Percentiles rank a stretch among this genome's conserved stretches.
These are phyloP conservation scores for Lantana camara DNA, from an alignment of 257 asterid species.

Conservation along the genomic window DNA sequence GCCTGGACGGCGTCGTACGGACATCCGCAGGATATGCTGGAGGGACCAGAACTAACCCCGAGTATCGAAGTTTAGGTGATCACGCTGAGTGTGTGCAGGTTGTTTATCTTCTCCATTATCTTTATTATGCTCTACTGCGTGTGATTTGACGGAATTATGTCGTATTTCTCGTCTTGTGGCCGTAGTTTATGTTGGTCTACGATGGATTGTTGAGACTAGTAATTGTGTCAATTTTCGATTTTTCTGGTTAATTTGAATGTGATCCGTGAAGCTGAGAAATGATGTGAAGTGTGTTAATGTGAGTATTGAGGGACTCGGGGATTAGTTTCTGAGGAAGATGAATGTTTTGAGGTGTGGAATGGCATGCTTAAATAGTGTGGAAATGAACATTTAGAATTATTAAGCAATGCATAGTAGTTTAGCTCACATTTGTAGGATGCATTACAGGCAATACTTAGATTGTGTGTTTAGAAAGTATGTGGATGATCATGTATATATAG, in stretches of 20 bases:
- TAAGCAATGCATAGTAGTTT: background rate
- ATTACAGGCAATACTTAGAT: background rate
- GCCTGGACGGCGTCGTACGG: slow-evolving; percentile 77
- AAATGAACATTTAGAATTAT: background rate
- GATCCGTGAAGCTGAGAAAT: background rate
- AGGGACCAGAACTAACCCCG: slow-evolving; percentile 76
- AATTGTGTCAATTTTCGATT: too few species aligned
- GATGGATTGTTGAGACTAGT: slow-evolving; percentile 1
- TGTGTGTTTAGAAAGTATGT: background rate
- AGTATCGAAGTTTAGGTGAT: slow-evolving; percentile 80
- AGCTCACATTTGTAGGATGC: background rate
- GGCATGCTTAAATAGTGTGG: background rate
- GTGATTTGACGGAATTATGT: background rate
- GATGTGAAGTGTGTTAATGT: background rate
- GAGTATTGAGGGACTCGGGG: slow-evolving; percentile 10
- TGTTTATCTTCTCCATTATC: slow-evolving; percentile 4
- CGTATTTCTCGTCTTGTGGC: background rate
- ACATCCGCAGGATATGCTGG: slow-evolving; percentile 86
- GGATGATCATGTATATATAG: too few species aligned
- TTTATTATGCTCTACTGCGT: slow-evolving; percentile 5
- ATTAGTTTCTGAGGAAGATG: slow-evolving; percentile 11
- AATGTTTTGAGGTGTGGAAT: background rate
- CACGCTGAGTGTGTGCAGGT: slow-evolving; percentile 98
- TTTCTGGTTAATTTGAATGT: too few species aligned
- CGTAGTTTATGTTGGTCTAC: background rate